These are phyloP conservation scores for Sporothrix luriei DNA, from an alignment of 2,329 filamentous ascomycete species.

Conservation along the genomic window DNA sequence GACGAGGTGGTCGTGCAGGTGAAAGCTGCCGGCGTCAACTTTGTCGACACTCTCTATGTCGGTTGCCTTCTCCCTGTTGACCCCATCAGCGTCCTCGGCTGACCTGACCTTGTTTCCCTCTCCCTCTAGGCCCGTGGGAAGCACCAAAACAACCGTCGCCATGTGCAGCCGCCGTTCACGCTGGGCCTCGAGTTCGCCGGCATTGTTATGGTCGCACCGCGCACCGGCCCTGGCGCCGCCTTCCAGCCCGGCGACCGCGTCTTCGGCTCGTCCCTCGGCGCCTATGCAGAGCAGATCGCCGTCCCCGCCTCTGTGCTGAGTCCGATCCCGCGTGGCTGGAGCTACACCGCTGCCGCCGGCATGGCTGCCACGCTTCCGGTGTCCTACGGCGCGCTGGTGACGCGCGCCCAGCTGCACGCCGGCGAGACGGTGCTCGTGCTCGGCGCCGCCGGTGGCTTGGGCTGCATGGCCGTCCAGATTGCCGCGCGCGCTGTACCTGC, in stretches of 20 bases:
- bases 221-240: conserved; percentile 35
- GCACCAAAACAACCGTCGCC: conserved; percentile 63
- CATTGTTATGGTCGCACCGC: conserved; percentile 49
- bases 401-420: conserved; percentile 46
- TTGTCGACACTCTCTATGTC: conserved; percentile 62
- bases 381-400: conserved; percentile 54
- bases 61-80: conserved; percentile 21
- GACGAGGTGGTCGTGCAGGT: conserved; percentile 50
- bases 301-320: conserved; percentile 47
- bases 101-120: not conserved
- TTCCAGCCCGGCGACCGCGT: conserved; percentile 55
- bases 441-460: conserved; percentile 58
- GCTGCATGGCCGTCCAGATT: conserved; percentile 59
- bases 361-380: conserved; percentile 58
- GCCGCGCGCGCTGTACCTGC: conserved; percentile 46
- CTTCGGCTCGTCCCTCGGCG: conserved; percentile 56
- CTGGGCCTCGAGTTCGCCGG: conserved; percentile 64
- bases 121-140: conserved; percentile 51
- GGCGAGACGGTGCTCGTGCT: conserved; percentile 58
- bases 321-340: conserved; percentile 51
- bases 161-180: conserved; percentile 59
- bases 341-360: conserved; percentile 54
- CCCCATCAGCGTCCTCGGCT: too few relatives aligned
- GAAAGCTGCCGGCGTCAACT: conserved; percentile 60
- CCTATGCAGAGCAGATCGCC: conserved; percentile 56